These are phyloP conservation scores for Physcomitrium patens DNA, from an alignment of 225 moss, liverwort and hornwort genomes.

Conservation along the genomic window DNA sequence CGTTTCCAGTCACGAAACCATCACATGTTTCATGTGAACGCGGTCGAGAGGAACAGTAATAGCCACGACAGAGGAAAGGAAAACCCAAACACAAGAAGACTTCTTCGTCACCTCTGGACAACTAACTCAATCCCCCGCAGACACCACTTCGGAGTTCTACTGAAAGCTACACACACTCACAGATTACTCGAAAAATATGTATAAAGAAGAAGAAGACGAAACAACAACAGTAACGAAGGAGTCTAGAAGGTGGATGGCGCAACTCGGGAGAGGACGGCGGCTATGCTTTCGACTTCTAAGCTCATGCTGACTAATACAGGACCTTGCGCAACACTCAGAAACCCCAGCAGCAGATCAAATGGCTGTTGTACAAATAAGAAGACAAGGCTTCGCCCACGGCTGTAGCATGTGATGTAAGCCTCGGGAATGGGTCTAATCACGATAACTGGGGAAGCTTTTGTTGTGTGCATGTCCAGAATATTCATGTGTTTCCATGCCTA, in stretches of 20 bases:
- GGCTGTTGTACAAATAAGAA: constrained; percentile 26
- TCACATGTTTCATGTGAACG: background rate
- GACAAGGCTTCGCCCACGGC: constrained; percentile 13
- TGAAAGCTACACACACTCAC: background rate
- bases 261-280: constrained; percentile 13
- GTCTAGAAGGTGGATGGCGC: constrained; percentile 9
- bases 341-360: constrained; percentile 39
- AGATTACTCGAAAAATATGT: too few species aligned
- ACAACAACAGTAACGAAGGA: background rate
- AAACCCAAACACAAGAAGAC: constrained; percentile 9
- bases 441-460: too few species aligned
- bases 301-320: constrained; percentile 1
- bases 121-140: constrained; percentile 26
- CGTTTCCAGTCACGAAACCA: constrained; percentile 11
- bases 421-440: background rate
- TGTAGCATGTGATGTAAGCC: constrained; percentile 20
- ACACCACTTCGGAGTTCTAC: constrained; percentile 13
- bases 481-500: constrained; percentile 40
- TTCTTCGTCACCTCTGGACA: background rate
- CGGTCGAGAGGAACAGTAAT: background rate
- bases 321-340: constrained; percentile 35
- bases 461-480: constrained; percentile 48
- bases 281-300: constrained; percentile 15
- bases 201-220: too few species aligned
- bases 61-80: background rate